A percentile compares a stretch with the other conserved stretches of the same genome.
Conservation (phyloP, 1,139 yeast species). For the Hansenula sp. region DNA sequence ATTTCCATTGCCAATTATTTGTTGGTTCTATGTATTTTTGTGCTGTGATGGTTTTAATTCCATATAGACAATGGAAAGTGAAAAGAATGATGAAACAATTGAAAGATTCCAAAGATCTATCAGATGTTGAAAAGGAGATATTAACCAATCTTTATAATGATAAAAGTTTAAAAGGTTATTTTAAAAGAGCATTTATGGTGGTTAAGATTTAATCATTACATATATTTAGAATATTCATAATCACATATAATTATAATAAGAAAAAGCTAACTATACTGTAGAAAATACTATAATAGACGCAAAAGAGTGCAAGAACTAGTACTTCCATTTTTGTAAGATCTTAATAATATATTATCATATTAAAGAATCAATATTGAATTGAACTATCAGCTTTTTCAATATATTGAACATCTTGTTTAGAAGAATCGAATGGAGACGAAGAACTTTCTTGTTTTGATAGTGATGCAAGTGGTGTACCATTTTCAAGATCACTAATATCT, state of each 20-base stretch:
- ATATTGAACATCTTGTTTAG: not conserved
- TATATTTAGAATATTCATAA: too few species aligned
- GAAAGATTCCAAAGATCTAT: constrained; percentile 5
- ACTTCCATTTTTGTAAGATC: too few species aligned
- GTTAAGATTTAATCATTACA: not conserved
- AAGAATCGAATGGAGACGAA: not conserved
- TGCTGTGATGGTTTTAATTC: constrained; percentile 26
- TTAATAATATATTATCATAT: too few species aligned
- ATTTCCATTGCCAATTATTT: constrained; percentile 38
- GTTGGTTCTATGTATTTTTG: constrained; percentile 32
- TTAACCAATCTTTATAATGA: constrained; percentile 3
- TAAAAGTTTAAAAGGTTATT: constrained; percentile 5
- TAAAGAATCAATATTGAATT: too few species aligned
- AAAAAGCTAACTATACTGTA: not conserved
- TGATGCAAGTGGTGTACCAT: not conserved
- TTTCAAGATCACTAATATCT: not conserved
- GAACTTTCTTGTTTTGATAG: not conserved
- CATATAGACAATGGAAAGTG: constrained; percentile 30
- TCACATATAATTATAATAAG: too few species aligned
- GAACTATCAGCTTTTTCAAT: not conserved
- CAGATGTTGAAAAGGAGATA: not conserved
- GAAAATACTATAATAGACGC: too few species aligned
- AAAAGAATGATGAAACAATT: constrained; percentile 19
- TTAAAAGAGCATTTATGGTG: constrained; percentile 7
- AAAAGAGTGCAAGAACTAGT: too few species aligned